Base-by-base conservation (phyloP, 345 rosid species). In the Hibiscus mutabilis region DNA sequence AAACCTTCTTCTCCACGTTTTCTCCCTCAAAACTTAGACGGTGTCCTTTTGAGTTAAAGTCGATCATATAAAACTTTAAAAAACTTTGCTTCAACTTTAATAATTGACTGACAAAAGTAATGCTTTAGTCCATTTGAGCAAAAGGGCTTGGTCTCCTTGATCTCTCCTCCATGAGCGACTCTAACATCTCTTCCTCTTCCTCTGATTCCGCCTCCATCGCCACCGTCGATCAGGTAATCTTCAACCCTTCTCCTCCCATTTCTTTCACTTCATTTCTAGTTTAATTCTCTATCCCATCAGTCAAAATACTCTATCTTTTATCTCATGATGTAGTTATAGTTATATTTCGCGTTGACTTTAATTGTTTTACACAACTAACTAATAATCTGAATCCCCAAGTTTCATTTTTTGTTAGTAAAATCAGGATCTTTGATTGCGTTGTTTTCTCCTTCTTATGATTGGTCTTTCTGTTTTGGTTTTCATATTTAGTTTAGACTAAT, bases 211-310 rank as follows among this genome's bases (percentile, higher is more conserved):
- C 89, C 59, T 88, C 98, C 81, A 52, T 78, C 78, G 73, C 82
- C 79, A 73, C 86, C 78, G 82, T 76, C 60, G 91, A 87, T 75
- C 91, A 85, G 97, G 98, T 91, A 58, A 13, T 10, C 47, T 68
- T 14, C 18, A 4, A 49, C 44, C 8, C 10, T 6, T 59, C 22
- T 59, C 51, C 13, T 16, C 24, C 69, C 37, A 10, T 27, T 5
- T 51, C 11, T 59, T 57, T 16, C 24, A 18, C 2, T 55, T 33
- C n/a, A 52, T 60, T 22, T 51, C 2, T 56, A n/a, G 12, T 16
- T 49, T 15, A 6, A 37, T 16, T 4, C 16, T n/a, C 29, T 35
- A 37, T 21, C 16, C 3, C 6, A 2, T 40, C 8, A 40, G n/a
- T 64, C 68, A 64, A 42, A 15, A 42, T 5, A 44, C 18, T 2